These are phyloP conservation scores for Alliaria petiolata DNA, from an alignment of 345 rosid species.

Conservation along the genomic window DNA sequence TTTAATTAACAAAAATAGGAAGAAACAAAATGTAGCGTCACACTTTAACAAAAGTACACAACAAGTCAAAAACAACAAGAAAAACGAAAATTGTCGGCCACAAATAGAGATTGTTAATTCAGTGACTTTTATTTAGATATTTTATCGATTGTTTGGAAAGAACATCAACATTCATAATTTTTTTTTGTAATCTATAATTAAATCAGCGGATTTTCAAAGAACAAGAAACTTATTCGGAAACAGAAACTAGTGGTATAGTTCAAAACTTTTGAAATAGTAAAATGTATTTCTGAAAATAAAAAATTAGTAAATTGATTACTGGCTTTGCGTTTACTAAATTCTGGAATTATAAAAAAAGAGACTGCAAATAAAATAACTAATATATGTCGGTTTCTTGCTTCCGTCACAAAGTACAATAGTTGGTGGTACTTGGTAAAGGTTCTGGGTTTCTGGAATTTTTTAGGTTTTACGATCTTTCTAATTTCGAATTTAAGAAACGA, in stretches of 20 bases:
- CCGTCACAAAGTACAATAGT: constrained; percentile 10
- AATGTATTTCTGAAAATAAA: background rate
- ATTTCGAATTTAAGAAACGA: background rate
- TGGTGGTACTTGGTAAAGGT: constrained; percentile 4
- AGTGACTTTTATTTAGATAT: no score
- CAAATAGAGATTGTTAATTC: no score
- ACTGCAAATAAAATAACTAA: background rate
- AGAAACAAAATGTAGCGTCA: background rate
- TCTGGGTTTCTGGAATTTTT: background rate
- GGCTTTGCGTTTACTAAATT: background rate
- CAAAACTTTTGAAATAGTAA: background rate
- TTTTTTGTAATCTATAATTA: no score
- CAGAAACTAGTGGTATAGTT: background rate
- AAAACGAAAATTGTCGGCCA: no score
- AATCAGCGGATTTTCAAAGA: background rate
- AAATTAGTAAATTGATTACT: background rate
- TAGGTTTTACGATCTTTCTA: background rate
- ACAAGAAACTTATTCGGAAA: background rate
- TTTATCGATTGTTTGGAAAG: no score
- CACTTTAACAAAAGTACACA: no score
- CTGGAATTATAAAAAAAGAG: background rate
- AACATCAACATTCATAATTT: no score
- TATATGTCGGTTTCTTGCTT: background rate
- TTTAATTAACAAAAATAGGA: background rate
- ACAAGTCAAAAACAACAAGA: no score